phyloP scores from a whole-genome alignment of 1,139 yeast genomes.

The Hemisphaericaspora xylanilytica region DNA sequence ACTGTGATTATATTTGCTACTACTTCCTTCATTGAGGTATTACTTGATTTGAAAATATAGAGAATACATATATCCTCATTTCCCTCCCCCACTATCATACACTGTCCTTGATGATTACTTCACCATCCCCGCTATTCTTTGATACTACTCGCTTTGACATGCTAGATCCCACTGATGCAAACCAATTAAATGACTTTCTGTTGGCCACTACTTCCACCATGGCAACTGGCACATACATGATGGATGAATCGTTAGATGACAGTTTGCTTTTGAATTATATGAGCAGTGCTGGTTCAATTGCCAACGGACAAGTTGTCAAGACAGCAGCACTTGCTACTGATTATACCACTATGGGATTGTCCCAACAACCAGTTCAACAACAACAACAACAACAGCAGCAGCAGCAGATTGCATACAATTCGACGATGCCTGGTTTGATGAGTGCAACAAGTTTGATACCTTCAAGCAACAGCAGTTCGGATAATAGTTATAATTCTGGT shows the following conservation, averaged over 20 bases:
- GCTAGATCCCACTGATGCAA: conserved; percentile 22
- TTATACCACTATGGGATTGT: no score
- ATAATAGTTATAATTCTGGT: conserved; percentile 16
- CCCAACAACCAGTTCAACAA: not conserved
- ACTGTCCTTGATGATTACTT: conserved; percentile 11
- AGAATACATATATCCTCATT: no score
- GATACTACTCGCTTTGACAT: conserved; percentile 20
- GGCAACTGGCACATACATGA: conserved; percentile 7
- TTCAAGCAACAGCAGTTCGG: conserved; percentile 2
- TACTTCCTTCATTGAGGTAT: no score
- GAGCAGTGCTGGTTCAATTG: not conserved
- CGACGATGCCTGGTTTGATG: not conserved
- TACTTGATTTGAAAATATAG: no score
- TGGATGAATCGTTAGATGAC: conserved; percentile 12
- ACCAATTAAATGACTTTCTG: conserved; percentile 17
- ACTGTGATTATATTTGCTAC: no score
- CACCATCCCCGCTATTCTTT: conserved; percentile 12
- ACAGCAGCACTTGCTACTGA: not conserved
- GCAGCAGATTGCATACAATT: not conserved
- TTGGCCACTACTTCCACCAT: no score
- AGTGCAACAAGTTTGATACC: not conserved
- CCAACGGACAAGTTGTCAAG: no score
- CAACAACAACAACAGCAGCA: not conserved
- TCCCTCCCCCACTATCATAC: not conserved
- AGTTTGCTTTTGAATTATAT: conserved; percentile 2